Base-by-base conservation (phyloP, 768 basidiomycete genomes). In the Mycena epipterygia region DNA sequence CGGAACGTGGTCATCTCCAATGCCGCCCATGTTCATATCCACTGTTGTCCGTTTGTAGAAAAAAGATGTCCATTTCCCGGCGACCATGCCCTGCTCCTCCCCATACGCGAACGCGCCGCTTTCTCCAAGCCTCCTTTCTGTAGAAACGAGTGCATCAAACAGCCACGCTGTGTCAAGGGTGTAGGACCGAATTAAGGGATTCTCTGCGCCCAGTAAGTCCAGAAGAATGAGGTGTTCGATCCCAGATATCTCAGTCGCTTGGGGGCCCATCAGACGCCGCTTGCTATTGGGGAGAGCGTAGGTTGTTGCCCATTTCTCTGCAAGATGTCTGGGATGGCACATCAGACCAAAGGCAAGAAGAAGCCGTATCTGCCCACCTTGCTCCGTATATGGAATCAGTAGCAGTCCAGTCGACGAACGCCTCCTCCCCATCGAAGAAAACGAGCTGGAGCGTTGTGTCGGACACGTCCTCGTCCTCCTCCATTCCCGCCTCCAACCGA, bases 381-480 rank as follows among this genome's bases (percentile, higher is more conserved):
- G 97, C 92, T n/a, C 97, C 97, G 78, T 99, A 99, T 48, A 95
- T 91, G 1, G 95, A 97, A 80, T 99, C 97, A 3, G 88, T 90
- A 33, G 86, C 88, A 3, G 95, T 95, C 97, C 97, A 99, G 30
- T 89, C 85, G 53, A 89, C 85, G 80, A 97, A 98, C 0, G 98
- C 98, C 80, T 99, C 98, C 81, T 99, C 98, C 3, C 98, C 98
- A 76, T 99, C 98, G 67, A 99, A 97, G 79, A 99, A 97, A 13
- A 99, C 86, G 12, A 99, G 84, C 78, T 98, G 96, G 12, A 99
- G 81, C 4, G 97, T 97, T 23, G 93, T 95, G 65, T 94, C 93
- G 0, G 89, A 89, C 17, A 91, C 82, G 61, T 95, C 93, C 48
- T 95, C 94, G n/a, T 91, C 90, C 16, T 91, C 90, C 62, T 90